Percentiles rank a stretch among this genome's conserved stretches.
Conservation (phyloP, 108 stramenopile genomes). For the Pseudonitzschia pungens region DNA sequence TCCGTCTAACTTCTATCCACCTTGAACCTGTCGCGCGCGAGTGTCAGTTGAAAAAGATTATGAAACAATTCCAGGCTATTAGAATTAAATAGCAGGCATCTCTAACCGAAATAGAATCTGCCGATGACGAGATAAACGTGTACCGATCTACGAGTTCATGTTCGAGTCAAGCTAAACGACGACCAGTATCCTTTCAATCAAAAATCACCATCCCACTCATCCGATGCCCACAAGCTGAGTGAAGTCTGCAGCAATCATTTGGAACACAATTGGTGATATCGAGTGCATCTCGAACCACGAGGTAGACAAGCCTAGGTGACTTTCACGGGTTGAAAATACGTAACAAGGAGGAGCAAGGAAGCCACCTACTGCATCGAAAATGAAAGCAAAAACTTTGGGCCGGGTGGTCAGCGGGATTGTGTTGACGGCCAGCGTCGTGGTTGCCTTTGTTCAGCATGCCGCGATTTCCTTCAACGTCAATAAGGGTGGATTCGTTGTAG, state of each 20-base stretch:
- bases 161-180: no score
- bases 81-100: neutral
- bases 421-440: constrained; percentile 7
- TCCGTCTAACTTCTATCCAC: neutral
- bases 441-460: constrained; percentile 6
- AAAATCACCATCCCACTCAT: no score
- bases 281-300: no score
- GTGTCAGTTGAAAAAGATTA: neutral
- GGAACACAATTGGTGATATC: no score
- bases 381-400: constrained; percentile 7
- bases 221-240: no score
- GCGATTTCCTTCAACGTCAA: neutral
- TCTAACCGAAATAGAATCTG: neutral
- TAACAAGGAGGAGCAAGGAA: neutral
- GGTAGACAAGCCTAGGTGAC: neutral
- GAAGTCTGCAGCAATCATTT: no score
- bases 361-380: neutral
- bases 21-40: neutral
- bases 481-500: neutral
- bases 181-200: no score
- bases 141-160: no score
- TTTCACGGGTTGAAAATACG: neutral
- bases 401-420: neutral
- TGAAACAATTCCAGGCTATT: neutral
- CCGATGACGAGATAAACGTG: neutral